A percentile compares a stretch with the other conserved stretches of the same genome.
phyloP scores from a whole-genome alignment of 768 basidiomycete genomes.

The Xerocomellus intermedius region DNA sequence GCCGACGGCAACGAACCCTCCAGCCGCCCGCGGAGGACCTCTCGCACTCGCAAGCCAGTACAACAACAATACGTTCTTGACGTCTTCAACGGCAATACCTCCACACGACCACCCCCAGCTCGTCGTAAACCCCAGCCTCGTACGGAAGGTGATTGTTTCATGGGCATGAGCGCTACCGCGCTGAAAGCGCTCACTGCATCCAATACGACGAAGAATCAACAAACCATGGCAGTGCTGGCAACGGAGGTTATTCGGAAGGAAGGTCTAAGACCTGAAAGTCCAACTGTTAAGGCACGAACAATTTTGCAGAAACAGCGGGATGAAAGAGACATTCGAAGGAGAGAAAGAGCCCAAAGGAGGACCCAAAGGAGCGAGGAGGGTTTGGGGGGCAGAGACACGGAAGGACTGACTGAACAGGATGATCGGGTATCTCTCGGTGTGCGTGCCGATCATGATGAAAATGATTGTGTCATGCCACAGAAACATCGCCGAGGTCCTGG shows the following conservation, averaged over 20 bases:
- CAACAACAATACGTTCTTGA: constrained; percentile 36
- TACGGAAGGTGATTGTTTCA: constrained; percentile 45
- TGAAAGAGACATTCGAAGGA: constrained; percentile 51
- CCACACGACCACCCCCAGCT: constrained; percentile 32
- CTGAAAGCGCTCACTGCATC: constrained; percentile 67
- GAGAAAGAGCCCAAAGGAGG: constrained; percentile 59
- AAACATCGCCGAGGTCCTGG: constrained; percentile 67
- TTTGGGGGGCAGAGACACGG: constrained; percentile 25
- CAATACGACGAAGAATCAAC: constrained; percentile 74
- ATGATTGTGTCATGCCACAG: constrained; percentile 21
- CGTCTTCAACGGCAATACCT: constrained; percentile 34
- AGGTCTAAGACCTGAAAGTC: constrained; percentile 74
- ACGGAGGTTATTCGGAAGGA: constrained; percentile 69
- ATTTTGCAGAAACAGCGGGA: constrained; percentile 66
- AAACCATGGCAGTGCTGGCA: constrained; percentile 58
- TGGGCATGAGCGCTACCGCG: constrained; percentile 66
- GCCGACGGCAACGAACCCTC: background rate
- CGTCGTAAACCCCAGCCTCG: constrained; percentile 45
- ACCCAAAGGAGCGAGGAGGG: constrained; percentile 46
- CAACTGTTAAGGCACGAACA: constrained; percentile 70
- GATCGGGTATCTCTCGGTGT: constrained; percentile 1
- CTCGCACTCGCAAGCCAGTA: constrained; percentile 46
- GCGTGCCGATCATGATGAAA: constrained; percentile 24
- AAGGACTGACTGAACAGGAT: constrained; percentile 24
- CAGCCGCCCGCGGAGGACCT: constrained; percentile 45